Evolutionary conservation across 202 grass and related monocot species (phyloP).

Genomic region (Hordeum pubiflorum): DNA sequence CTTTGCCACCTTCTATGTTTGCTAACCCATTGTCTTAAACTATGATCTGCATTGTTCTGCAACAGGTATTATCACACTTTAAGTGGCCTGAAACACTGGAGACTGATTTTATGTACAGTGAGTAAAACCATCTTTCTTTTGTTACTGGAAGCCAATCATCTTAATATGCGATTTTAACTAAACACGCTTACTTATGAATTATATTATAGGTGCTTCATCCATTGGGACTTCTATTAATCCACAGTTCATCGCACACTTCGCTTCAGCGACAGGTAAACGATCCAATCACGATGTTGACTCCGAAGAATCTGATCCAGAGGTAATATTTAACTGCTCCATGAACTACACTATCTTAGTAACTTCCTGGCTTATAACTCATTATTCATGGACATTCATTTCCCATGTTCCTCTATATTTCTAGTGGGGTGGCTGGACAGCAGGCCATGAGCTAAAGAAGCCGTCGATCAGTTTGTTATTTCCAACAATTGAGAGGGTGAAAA

Average conservation of each 20-base stretch:
- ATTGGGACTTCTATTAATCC: constrained; percentile 77
- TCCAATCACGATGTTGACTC: constrained; percentile 50
- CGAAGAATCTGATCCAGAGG: constrained; percentile 85
- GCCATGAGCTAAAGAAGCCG: constrained; percentile 60
- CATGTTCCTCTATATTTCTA: constrained; percentile 32
- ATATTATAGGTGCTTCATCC: constrained; percentile 67
- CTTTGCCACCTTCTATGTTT: not conserved
- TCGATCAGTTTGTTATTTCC: constrained; percentile 81
- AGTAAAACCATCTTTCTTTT: constrained; percentile 7
- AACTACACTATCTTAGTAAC: constrained; percentile 9
- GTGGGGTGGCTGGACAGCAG: constrained; percentile 83
- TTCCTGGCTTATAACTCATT: constrained; percentile 1
- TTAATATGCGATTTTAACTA: constrained; percentile 14
- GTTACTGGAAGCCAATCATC: not conserved
- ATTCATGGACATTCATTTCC: constrained; percentile 19
- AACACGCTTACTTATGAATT: not conserved
- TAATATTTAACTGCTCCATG: constrained; percentile 19
- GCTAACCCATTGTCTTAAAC: not conserved
- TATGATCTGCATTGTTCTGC: constrained; percentile 22
- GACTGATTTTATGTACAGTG: constrained; percentile 88
- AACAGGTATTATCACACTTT: constrained; percentile 63
- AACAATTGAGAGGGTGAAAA: constrained; percentile 72
- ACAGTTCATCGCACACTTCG: constrained; percentile 75
- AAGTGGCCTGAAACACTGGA: constrained; percentile 86
- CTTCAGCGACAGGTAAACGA: constrained; percentile 63